Evolutionary conservation across 495 filamentous ascomycete species (phyloP).

Genomic region (Neurospora intermedia): DNA sequence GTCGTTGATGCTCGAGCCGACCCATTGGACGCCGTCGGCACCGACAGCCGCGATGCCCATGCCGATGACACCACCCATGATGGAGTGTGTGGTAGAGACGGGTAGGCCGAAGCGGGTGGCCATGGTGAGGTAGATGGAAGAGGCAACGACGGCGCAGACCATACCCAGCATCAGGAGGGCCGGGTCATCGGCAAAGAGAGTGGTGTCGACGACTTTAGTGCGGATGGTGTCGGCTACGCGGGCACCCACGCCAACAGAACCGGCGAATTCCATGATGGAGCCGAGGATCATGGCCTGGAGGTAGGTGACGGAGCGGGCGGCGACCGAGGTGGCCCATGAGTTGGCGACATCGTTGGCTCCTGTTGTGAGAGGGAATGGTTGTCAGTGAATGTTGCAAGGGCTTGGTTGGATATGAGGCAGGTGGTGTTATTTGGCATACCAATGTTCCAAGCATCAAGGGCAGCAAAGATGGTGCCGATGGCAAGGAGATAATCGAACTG

Average conservation of each 20-base stretch:
- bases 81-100: constrained; percentile 55
- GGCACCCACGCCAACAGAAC: constrained; percentile 51
- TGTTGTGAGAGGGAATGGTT: not conserved
- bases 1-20: constrained; percentile 34
- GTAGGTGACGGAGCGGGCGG: constrained; percentile 53
- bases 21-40: constrained; percentile 40
- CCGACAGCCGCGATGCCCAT: constrained; percentile 52
- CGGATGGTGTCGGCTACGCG: constrained; percentile 58
- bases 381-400: no score
- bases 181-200: constrained; percentile 40
- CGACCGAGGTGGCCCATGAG: constrained; percentile 60
- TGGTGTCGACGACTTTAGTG: constrained; percentile 47
- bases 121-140: constrained; percentile 45
- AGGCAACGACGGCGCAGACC: constrained; percentile 52
- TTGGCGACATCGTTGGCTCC: constrained; percentile 67
- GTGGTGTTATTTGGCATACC: constrained; percentile 11
- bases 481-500: constrained; percentile 63
- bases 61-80: constrained; percentile 51
- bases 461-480: constrained; percentile 66
- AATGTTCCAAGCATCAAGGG: constrained; percentile 64
- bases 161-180: constrained; percentile 50
- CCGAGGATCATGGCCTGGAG: constrained; percentile 56
- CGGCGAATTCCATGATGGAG: constrained; percentile 57
- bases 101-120: constrained; percentile 44
- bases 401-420: no score